Conservation (phyloP, 2,329 filamentous ascomycete genomes). For the Lachnellula subtilissima region DNA sequence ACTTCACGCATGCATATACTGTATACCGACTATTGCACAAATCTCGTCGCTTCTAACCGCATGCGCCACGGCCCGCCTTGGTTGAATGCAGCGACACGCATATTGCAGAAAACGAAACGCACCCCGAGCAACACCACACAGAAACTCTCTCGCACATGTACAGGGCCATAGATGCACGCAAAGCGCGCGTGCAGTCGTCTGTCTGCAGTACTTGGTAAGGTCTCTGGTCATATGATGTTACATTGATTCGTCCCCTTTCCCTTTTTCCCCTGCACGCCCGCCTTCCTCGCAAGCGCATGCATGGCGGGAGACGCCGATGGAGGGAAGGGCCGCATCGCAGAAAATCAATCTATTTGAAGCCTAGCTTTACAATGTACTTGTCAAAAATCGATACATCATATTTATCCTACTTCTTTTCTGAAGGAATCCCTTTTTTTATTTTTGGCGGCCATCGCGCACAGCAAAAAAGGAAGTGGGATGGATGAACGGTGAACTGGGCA, state of each 20-base stretch:
- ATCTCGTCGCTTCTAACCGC: not conserved
- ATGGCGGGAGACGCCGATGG: not conserved
- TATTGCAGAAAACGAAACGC: not conserved
- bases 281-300: not conserved
- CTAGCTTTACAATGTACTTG: not conserved
- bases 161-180: not conserved
- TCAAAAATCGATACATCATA: not conserved
- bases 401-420: not conserved
- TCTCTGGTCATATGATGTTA: constrained; percentile 11
- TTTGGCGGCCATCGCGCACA: not conserved
- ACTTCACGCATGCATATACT: not conserved
- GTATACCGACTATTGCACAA: not conserved
- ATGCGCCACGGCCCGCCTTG: not conserved
- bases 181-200: not conserved
- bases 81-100: constrained; percentile 4
- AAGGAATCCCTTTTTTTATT: not conserved
- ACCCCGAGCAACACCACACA: too few species aligned
- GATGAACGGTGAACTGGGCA: not conserved
- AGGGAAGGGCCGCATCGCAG: not conserved
- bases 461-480: not conserved
- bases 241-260: constrained; percentile 6
- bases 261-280: not conserved
- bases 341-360: not conserved
- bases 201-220: constrained; percentile 8
- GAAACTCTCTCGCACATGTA: too few species aligned